Evolutionary conservation across 2,329 filamentous ascomycete genomes (phyloP).

Genomic region (Aspergillus versicolor): DNA sequence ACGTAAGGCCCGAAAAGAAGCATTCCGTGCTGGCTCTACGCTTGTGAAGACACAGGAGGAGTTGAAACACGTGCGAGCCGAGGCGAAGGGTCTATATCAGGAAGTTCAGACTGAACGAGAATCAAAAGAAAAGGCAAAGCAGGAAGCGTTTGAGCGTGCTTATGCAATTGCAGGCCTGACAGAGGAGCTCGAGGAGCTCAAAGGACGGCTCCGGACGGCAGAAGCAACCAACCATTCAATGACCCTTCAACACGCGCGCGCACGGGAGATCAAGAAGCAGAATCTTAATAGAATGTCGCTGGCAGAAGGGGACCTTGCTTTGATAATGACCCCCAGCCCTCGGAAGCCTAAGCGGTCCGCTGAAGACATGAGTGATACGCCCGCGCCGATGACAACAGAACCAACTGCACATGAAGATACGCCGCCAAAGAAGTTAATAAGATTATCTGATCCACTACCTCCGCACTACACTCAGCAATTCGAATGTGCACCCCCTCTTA

Average conservation of each 20-base stretch:
- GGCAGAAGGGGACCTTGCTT: constrained; percentile 32
- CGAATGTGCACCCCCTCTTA: constrained; percentile 15
- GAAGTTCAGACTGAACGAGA: constrained; percentile 52
- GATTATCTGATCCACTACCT: constrained; percentile 32
- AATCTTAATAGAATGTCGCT: constrained; percentile 29
- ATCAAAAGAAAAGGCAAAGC: constrained; percentile 45
- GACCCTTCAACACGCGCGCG: constrained; percentile 34
- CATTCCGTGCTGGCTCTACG: constrained; percentile 56
- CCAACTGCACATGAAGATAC: not conserved
- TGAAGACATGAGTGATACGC: constrained; percentile 26
- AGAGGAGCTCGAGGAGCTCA: constrained; percentile 45
- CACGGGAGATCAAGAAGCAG: constrained; percentile 30
- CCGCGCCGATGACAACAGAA: constrained; percentile 12
- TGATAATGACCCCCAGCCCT: constrained; percentile 30
- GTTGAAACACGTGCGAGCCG: constrained; percentile 42
- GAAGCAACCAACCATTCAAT: constrained; percentile 39
- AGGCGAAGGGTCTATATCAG: constrained; percentile 52
- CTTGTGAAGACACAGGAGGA: constrained; percentile 57
- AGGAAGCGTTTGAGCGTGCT: constrained; percentile 49
- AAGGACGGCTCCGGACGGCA: constrained; percentile 39
- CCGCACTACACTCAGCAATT: constrained; percentile 27
- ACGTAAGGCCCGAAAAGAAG: constrained; percentile 55
- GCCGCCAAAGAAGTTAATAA: constrained; percentile 15
- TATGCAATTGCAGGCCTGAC: constrained; percentile 46
- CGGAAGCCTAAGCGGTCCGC: constrained; percentile 36